Base-by-base conservation (phyloP, 2,329 filamentous ascomycete genomes). In the Zymoseptoria crescenta region DNA sequence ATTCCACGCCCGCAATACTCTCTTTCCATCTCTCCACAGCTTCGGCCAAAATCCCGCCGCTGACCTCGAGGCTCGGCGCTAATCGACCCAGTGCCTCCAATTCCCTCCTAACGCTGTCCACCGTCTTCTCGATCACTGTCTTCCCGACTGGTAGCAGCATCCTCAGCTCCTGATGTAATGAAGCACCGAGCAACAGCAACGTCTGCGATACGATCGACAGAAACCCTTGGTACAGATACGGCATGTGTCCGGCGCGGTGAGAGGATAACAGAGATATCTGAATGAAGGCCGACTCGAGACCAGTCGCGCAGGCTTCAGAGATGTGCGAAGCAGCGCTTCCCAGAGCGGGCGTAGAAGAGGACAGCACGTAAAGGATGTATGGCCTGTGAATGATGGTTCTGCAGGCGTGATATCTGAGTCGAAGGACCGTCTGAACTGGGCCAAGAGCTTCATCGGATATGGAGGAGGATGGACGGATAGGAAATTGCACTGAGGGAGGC, bases 331-430 rank as follows among this genome's bases (percentile, higher is more conserved):
- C 6, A 16, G 35, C 13, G 54, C 91, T 88, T 64, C 87, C 83
- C 54, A 93, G 88, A 9, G 83, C 81, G 9, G 83, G 84, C 64
- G 85, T 85, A 67, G 91, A 88, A 61, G 92, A 89, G 68, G 91
- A 86, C 21, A 94, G 75, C 1, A 92, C 89, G 9, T 88, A 87
- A 59, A 91, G 78, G 62, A 93, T 89, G 72, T 93, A 93, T 0
- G 89, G 89, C 28, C 89, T 82, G 75, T 91, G 93, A 64, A 94
- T 93, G 68, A 93, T 92, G 27, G 89, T 93, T 58, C 88, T 85
- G 73, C 89, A 94, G 49, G 89, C 89, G 72, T 90, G 92, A 75
- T 93, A 94, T 29, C 89, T 83, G 61, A 93, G 77, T 52, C 89
- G 82, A 54, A 94, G 77, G 7, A 93, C 89, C 0, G 88, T 91